Evolutionary conservation across 1,139 yeast species (phyloP).

Genomic region (Hyphopichia fennica): DNA sequence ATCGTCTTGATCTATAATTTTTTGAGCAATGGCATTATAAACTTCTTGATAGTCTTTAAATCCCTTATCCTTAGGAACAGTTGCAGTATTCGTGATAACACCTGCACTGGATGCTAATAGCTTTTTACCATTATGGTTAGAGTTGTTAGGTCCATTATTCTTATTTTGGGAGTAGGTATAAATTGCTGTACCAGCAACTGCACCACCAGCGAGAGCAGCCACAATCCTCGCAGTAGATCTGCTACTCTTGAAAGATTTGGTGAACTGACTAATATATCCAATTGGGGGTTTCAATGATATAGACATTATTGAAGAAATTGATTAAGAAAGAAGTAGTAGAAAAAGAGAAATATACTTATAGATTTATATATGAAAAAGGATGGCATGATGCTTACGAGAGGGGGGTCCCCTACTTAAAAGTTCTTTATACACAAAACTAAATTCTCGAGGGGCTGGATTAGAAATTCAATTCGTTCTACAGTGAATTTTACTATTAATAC

Average conservation of each 20-base stretch:
- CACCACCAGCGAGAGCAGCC: constrained; percentile 7
- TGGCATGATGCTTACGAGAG: too few relatives aligned
- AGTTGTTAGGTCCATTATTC: constrained; percentile 11
- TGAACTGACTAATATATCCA: constrained; percentile 1
- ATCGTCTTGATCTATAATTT: constrained; percentile 74
- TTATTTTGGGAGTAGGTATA: constrained; percentile 17
- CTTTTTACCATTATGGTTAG: constrained; percentile 7
- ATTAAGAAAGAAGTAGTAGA: too few relatives aligned
- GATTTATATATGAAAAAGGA: background rate
- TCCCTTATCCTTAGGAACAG: constrained; percentile 27
- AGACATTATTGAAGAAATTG: too few relatives aligned
- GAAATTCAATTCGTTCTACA: too few relatives aligned
- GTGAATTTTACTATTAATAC: too few relatives aligned
- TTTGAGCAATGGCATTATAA: constrained; percentile 76
- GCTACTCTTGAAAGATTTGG: constrained; percentile 4
- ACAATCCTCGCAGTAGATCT: background rate
- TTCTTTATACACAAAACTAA: too few relatives aligned
- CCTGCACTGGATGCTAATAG: constrained; percentile 16
- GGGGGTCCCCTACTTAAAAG: too few relatives aligned
- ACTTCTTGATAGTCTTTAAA: constrained; percentile 68
- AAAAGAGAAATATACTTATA: background rate
- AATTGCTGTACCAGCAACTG: constrained; percentile 12
- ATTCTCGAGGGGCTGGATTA: too few relatives aligned
- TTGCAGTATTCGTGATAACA: constrained; percentile 22
- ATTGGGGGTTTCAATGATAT: background rate